Evolutionary conservation across 2,329 filamentous ascomycete species (phyloP).

Genomic region (Corynespora cassiicola): DNA sequence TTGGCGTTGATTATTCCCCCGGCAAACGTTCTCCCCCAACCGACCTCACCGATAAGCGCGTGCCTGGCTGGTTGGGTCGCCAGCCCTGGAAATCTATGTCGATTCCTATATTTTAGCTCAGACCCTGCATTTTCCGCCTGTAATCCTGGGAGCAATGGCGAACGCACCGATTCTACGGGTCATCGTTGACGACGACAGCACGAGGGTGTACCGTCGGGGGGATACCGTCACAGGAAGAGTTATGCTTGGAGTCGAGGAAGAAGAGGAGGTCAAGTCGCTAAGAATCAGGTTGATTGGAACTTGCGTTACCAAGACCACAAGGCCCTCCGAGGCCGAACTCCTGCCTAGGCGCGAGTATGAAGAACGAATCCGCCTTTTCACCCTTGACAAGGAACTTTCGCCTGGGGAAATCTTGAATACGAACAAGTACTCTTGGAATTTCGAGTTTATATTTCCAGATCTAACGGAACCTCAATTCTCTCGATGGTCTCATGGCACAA

Average conservation of each 20-base stretch:
- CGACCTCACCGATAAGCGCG: constrained; percentile 32
- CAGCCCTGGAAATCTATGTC: constrained; percentile 2
- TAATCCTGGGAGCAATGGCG: constrained; percentile 27
- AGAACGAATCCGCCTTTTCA: constrained; percentile 38
- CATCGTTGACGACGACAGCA: constrained; percentile 37
- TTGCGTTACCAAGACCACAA: constrained; percentile 40
- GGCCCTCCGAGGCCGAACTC: too few relatives aligned
- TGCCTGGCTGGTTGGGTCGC: constrained; percentile 24
- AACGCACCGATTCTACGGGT: constrained; percentile 31
- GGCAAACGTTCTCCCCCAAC: constrained; percentile 39
- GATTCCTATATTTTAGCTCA: constrained; percentile 27
- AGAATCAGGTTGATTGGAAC: constrained; percentile 38
- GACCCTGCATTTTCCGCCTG: constrained; percentile 35
- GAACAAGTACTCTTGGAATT: constrained; percentile 40
- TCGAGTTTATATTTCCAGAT: constrained; percentile 43
- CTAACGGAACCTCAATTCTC: constrained; percentile 35
- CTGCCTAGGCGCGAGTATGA: constrained; percentile 33
- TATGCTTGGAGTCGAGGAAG: constrained; percentile 31
- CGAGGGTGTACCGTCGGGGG: constrained; percentile 35
- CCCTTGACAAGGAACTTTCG: constrained; percentile 30
- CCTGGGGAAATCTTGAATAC: constrained; percentile 21
- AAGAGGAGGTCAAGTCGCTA: constrained; percentile 34
- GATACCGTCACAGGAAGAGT: constrained; percentile 43
- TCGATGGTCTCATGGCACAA: constrained; percentile 30
- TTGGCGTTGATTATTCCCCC: constrained; percentile 34